Conservation (phyloP, 2,329 filamentous ascomycete genomes). For the Colletotrichum incanum region DNA sequence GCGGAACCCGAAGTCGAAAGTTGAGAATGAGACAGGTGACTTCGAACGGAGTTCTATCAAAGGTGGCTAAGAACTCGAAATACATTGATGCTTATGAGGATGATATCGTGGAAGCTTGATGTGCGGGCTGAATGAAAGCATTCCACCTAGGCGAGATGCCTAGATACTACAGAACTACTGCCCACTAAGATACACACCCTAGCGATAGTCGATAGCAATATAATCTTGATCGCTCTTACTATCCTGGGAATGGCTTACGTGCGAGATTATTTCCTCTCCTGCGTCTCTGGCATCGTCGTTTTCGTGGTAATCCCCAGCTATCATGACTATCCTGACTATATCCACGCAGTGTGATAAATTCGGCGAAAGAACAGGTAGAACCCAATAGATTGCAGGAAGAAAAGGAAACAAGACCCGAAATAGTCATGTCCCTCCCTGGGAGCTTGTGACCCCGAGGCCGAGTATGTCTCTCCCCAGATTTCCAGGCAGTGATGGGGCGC, state of each 20-base stretch:
- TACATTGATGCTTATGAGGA: background rate
- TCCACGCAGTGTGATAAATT: background rate
- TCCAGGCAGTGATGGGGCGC: background rate
- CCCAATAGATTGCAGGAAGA: background rate
- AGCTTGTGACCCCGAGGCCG: background rate
- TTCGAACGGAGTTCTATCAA: background rate
- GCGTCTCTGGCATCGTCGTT: background rate
- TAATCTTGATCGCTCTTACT: background rate
- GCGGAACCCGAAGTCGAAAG: slow-evolving; percentile 14
- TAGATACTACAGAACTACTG: background rate
- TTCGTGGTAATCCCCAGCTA: too few species aligned
- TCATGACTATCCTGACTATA: background rate
- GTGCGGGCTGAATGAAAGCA: too few species aligned
- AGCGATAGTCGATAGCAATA: background rate
- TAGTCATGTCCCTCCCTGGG: background rate
- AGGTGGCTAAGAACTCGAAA: background rate
- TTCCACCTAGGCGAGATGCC: background rate
- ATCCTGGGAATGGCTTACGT: background rate
- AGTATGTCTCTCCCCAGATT: background rate
- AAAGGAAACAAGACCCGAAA: too few species aligned
- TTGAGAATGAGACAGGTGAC: background rate
- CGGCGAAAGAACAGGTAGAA: background rate
- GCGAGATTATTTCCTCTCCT: background rate
- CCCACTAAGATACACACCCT: too few species aligned
- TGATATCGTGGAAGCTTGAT: background rate